Percentiles rank a stretch among this genome's conserved stretches.
These are phyloP conservation scores for Cutaneotrichosporon cyanovorans DNA, from an alignment of 1,284 basidiomycete species.

Conservation along the genomic window DNA sequence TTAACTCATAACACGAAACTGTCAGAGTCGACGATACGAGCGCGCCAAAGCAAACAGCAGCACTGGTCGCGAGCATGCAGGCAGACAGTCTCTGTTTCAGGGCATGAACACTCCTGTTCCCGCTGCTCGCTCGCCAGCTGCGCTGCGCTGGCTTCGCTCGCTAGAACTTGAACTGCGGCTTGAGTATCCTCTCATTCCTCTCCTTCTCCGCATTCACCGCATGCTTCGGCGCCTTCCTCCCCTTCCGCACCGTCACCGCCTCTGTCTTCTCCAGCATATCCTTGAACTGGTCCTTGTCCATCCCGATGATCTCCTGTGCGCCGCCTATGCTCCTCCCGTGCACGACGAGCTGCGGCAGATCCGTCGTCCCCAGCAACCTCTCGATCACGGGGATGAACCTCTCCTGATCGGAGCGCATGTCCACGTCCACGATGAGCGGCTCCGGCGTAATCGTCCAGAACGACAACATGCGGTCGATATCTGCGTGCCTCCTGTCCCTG, in stretches of 20 bases:
- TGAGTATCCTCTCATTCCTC: constrained; percentile 5
- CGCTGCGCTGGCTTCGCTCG: too few relatives aligned
- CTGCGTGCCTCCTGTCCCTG: constrained; percentile 51
- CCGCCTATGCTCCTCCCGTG: constrained; percentile 57
- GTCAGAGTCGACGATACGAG: too few relatives aligned
- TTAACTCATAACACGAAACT: too few relatives aligned
- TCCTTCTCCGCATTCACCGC: constrained; percentile 2
- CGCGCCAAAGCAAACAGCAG: too few relatives aligned
- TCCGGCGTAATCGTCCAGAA: constrained; percentile 58
- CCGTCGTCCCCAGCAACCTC: constrained; percentile 52
- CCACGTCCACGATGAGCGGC: constrained; percentile 66
- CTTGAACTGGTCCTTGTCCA: constrained; percentile 51
- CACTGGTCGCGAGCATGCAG: too few relatives aligned
- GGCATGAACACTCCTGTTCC: too few relatives aligned
- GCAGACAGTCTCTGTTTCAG: too few relatives aligned
- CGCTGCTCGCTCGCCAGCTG: too few relatives aligned
- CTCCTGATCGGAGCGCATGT: constrained; percentile 55
- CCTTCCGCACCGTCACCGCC: constrained; percentile 47
- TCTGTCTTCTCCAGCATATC: constrained; percentile 54
- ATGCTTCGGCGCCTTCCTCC: constrained; percentile 44
- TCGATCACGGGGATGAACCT: constrained; percentile 50
- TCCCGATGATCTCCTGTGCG: constrained; percentile 53
- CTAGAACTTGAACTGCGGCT: constrained; percentile 1
- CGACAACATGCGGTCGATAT: constrained; percentile 57
- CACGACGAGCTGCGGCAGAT: constrained; percentile 63